These are phyloP conservation scores for Colletotrichum spaethianum DNA, from an alignment of 2,329 filamentous ascomycete species.

Conservation along the genomic window DNA sequence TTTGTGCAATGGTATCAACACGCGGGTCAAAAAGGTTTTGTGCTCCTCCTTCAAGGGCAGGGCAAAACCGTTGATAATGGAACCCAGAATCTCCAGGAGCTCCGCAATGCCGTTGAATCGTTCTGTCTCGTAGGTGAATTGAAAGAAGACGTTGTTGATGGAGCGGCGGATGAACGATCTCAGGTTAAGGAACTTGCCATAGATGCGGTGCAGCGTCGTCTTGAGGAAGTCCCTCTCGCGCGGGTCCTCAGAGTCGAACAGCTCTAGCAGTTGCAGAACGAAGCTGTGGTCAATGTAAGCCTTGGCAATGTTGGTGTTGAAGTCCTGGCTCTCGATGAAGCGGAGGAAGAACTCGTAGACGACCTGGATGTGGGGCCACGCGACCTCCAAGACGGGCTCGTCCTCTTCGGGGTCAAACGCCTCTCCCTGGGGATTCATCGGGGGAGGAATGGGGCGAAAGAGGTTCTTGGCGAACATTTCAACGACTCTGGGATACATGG, in stretches of 20 bases:
- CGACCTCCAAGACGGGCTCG: constrained; percentile 96
- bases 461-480: constrained; percentile 99
- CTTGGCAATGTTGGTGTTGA: constrained; percentile 99
- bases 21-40: constrained; percentile 95
- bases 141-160: constrained; percentile 99
- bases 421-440: constrained; percentile 97
- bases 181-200: constrained; percentile 98
- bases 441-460: constrained; percentile 96
- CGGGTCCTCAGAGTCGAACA: constrained; percentile 98
- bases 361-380: constrained; percentile 99
- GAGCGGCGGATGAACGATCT: constrained; percentile 97
- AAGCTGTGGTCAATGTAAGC: constrained; percentile 99
- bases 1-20: constrained; percentile 95
- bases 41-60: constrained; percentile 98
- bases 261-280: constrained; percentile 94
- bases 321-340: constrained; percentile 99
- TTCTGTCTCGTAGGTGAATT: constrained; percentile 99
- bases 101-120: constrained; percentile 99
- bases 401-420: constrained; percentile 99
- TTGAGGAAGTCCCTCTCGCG: constrained; percentile 97
- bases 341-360: constrained; percentile 99
- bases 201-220: constrained; percentile 97
- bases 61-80: constrained; percentile 99
- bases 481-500: constrained; percentile 98
- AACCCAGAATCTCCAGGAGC: constrained; percentile 94